A percentile compares a stretch with the other conserved stretches of the same genome.
phyloP scores from a whole-genome alignment of 2,329 filamentous ascomycete species.

The Pestalotiopsis sp. region DNA sequence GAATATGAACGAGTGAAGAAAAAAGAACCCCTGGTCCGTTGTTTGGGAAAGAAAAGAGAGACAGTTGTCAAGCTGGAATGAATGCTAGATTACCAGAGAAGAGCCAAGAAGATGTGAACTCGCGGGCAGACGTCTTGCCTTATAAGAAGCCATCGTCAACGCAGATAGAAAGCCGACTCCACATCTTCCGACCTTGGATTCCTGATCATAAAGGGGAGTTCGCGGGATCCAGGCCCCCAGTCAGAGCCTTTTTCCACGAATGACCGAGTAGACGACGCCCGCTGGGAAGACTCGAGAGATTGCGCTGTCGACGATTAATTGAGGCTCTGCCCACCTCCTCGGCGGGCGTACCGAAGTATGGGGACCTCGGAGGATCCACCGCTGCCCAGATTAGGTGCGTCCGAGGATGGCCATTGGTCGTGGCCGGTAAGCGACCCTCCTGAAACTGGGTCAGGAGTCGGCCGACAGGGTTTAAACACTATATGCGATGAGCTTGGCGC shows the following conservation, averaged over 20 bases:
- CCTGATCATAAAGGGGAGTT: background rate
- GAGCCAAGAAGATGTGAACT: background rate
- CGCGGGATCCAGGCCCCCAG: background rate
- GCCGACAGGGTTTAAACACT: conserved; percentile 9
- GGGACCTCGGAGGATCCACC: conserved; percentile 3
- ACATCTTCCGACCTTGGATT: background rate
- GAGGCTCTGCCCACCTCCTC: conserved; percentile 6
- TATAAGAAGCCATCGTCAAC: conserved; percentile 13
- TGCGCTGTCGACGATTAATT: conserved; percentile 12
- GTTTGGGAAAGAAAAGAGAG: background rate
- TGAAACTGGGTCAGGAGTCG: conserved; percentile 5
- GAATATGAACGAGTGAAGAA: conserved; percentile 4
- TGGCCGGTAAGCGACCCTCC: conserved; percentile 1
- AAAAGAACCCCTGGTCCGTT: conserved; percentile 9
- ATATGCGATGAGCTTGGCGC: conserved; percentile 9
- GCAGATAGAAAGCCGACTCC: background rate
- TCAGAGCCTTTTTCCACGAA: conserved; percentile 11
- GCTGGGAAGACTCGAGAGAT: background rate
- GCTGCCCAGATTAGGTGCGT: conserved; percentile 1
- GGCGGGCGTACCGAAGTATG: conserved; percentile 6
- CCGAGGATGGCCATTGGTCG: background rate
- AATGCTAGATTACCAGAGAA: background rate
- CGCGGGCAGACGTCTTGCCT: background rate
- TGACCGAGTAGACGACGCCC: background rate
- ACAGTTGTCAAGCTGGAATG: conserved; percentile 4